Evolutionary conservation across 192 early-diverging fungal genomes (phyloP).

Genomic region (Coemansia sp.): DNA sequence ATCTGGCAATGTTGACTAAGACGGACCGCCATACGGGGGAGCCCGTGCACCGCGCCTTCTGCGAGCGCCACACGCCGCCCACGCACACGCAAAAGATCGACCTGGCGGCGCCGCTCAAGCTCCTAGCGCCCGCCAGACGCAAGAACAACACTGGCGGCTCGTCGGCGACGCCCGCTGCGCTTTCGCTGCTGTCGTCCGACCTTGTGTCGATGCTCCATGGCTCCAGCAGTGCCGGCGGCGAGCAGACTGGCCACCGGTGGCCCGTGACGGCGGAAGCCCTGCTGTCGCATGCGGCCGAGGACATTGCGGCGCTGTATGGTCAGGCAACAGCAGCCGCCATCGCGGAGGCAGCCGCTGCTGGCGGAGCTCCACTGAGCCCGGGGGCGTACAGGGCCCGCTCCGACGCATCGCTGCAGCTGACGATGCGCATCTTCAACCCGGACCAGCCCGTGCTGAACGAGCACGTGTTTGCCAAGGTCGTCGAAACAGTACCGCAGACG

Average conservation of each 20-base stretch:
- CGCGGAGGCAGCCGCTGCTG: not conserved
- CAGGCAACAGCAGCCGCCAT: constrained; percentile 3
- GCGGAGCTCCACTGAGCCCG: not conserved
- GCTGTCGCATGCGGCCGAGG: constrained; percentile 9
- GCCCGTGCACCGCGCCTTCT: constrained; percentile 69
- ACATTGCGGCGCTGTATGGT: constrained; percentile 5
- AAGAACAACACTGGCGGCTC: constrained; percentile 3
- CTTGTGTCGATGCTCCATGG: constrained; percentile 17
- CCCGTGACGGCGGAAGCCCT: constrained; percentile 7
- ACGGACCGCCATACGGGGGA: constrained; percentile 60
- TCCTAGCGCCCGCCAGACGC: constrained; percentile 11
- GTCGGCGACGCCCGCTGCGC: constrained; percentile 7
- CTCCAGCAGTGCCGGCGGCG: not conserved
- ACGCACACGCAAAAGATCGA: constrained; percentile 32
- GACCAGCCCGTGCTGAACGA: constrained; percentile 45
- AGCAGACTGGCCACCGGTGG: constrained; percentile 5
- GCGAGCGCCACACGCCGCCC: constrained; percentile 89
- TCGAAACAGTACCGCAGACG: constrained; percentile 1
- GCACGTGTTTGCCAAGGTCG: constrained; percentile 22
- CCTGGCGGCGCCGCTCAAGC: constrained; percentile 28
- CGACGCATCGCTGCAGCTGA: constrained; percentile 48
- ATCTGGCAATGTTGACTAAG: constrained; percentile 84
- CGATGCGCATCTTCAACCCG: constrained; percentile 43
- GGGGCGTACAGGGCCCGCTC: not conserved
- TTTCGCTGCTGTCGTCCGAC: constrained; percentile 26